phyloP scores from a whole-genome alignment of 441 rosid genomes.

The Jatropha podagrica region DNA sequence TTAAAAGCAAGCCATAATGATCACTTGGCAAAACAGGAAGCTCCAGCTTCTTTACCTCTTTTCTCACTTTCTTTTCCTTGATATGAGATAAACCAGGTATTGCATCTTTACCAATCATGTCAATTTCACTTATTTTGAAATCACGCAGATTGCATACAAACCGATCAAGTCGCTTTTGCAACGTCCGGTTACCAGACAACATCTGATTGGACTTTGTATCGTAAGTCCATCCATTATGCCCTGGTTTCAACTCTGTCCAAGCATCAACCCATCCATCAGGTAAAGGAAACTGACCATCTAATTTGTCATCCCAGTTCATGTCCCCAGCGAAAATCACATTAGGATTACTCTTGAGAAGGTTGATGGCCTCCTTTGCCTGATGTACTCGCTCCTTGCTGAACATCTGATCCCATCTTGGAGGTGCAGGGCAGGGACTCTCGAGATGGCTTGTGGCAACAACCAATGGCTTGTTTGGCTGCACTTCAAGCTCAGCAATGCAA shows the following conservation, averaged over 20 bases:
- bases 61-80: conserved; percentile 78
- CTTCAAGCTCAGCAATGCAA: conserved; percentile 64
- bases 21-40: conserved; percentile 96
- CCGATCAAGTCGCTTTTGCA: conserved; percentile 78
- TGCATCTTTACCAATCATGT: conserved; percentile 87
- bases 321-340: conserved; percentile 89
- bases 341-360: conserved; percentile 45
- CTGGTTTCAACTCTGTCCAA: conserved; percentile 71
- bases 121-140: conserved; percentile 55
- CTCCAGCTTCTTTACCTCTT: conserved; percentile 54
- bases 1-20: conserved; percentile 87
- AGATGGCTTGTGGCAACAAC: conserved; percentile 94
- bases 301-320: conserved; percentile 94
- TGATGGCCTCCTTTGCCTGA: conserved; percentile 68
- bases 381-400: conserved; percentile 79
- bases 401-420: conserved; percentile 99
- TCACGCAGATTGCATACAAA: conserved; percentile 59
- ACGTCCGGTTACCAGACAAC: conserved; percentile 71
- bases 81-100: conserved; percentile 61
- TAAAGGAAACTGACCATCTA: conserved; percentile 77
- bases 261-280: conserved; percentile 73
- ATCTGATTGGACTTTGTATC: conserved; percentile 85
- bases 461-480: conserved; percentile 46
- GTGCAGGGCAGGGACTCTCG: conserved; percentile 90
- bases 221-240: conserved; percentile 79